Evolutionary conservation across 2,329 filamentous ascomycete species (phyloP).

Genomic region (Hirsutella rhossiliensis): DNA sequence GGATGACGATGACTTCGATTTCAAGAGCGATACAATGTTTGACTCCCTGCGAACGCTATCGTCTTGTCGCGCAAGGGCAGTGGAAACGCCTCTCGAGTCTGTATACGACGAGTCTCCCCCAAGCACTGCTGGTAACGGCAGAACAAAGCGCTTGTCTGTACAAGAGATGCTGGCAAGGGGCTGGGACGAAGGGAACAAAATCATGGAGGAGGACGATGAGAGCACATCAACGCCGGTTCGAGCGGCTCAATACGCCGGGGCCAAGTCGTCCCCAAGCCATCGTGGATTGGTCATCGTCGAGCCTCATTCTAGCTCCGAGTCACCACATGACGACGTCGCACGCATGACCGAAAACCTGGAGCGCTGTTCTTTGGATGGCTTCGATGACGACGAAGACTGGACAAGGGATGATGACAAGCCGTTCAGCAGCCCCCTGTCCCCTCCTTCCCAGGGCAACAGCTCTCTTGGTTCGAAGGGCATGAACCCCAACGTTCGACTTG

Average conservation of each 20-base stretch:
- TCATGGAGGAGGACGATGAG: conserved; percentile 55
- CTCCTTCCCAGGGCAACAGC: conserved; percentile 35
- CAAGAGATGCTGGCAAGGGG: conserved; percentile 45
- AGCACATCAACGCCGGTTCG: conserved; percentile 38
- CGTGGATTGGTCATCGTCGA: neutral
- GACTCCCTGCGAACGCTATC: conserved; percentile 64
- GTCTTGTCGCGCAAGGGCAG: conserved; percentile 52
- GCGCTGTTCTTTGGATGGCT: conserved; percentile 46
- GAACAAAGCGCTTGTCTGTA: conserved; percentile 43
- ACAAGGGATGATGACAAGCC: conserved; percentile 38
- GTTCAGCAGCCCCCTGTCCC: conserved; percentile 46
- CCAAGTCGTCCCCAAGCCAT: neutral
- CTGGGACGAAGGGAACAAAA: conserved; percentile 43
- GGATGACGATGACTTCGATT: conserved; percentile 69
- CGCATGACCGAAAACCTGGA: conserved; percentile 28
- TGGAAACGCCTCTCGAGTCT: conserved; percentile 62
- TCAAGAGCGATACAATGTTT: conserved; percentile 65
- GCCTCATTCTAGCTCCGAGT: conserved; percentile 17
- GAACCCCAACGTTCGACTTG: conserved; percentile 40
- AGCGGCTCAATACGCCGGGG: conserved; percentile 17
- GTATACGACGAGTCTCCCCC: conserved; percentile 73
- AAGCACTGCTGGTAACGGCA: conserved; percentile 39
- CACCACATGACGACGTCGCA: conserved; percentile 19
- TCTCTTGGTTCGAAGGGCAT: conserved; percentile 41
- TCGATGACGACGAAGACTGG: conserved; percentile 55